Percentiles rank a stretch among this genome's conserved stretches.
phyloP scores from a whole-genome alignment of 805 yeast genomes.

The Metschnikowia amazonensis region DNA sequence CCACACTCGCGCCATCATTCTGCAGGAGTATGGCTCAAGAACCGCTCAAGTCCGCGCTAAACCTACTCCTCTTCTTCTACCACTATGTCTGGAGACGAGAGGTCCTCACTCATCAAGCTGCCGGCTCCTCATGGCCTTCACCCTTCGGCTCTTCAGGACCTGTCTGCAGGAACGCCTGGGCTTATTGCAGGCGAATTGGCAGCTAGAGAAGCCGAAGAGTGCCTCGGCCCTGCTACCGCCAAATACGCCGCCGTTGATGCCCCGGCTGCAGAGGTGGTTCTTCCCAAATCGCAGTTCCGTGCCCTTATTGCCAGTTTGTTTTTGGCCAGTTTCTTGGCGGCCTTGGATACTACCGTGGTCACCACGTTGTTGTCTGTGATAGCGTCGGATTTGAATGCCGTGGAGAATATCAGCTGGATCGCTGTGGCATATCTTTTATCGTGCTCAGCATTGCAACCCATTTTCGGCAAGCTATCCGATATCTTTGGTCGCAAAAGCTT shows the following conservation, averaged over 20 bases:
- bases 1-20: too few relatives aligned
- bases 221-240: background rate
- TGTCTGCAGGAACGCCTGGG: conserved; percentile 10
- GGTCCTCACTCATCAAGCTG: background rate
- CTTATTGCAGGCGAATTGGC: conserved; percentile 10
- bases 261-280: background rate
- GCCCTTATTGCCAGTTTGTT: conserved; percentile 30
- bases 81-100: conserved; percentile 3
- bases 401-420: conserved; percentile 66
- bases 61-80: background rate
- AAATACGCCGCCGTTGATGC: background rate
- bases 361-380: conserved; percentile 62
- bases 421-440: conserved; percentile 68
- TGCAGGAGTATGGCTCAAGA: too few relatives aligned
- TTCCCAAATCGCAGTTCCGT: conserved; percentile 27
- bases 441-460: conserved; percentile 70
- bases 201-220: conserved; percentile 1
- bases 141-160: conserved; percentile 3
- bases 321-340: conserved; percentile 51
- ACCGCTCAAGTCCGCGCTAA: background rate
- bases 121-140: too few relatives aligned
- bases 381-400: conserved; percentile 64
- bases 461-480: conserved; percentile 67
- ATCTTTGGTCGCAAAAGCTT: conserved; percentile 62
- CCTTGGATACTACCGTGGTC: conserved; percentile 65